Conservation (phyloP, 441 rosid genomes). For the Pelargonium cotyledonis region DNA sequence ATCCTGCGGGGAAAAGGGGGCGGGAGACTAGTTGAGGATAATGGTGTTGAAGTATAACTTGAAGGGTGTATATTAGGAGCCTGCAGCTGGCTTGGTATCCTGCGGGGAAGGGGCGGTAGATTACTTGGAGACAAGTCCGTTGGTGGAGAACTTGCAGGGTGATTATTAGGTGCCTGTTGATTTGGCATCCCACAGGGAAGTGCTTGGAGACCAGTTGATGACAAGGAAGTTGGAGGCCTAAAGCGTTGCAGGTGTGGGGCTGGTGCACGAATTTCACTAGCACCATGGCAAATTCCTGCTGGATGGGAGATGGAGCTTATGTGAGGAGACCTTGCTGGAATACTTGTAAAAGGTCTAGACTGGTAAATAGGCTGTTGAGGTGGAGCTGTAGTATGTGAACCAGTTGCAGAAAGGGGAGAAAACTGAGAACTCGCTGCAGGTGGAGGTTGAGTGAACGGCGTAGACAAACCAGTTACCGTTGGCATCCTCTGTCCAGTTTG, state of each 20-base stretch:
- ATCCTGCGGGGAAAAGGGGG: slow-evolving; percentile 18
- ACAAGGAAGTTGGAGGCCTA: slow-evolving; percentile 34
- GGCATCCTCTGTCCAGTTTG: slow-evolving; percentile 31
- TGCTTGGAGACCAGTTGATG: background rate
- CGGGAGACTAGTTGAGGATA: slow-evolving; percentile 18
- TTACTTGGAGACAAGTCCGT: background rate
- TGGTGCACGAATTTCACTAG: slow-evolving; percentile 44
- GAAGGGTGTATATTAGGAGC: too few relatives aligned
- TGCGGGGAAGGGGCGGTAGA: background rate
- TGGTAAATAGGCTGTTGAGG: slow-evolving; percentile 25
- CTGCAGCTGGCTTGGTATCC: background rate
- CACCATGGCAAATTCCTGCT: slow-evolving; percentile 34
- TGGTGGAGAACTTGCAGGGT: background rate
- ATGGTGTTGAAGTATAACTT: too few relatives aligned
- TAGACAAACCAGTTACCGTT: slow-evolving; percentile 21
- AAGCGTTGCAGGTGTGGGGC: slow-evolving; percentile 56
- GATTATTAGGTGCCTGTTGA: background rate
- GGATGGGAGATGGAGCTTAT: slow-evolving; percentile 35
- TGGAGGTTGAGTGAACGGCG: slow-evolving; percentile 10
- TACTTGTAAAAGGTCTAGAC: slow-evolving; percentile 23
- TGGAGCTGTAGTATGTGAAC: slow-evolving; percentile 19
- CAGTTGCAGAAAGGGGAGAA: slow-evolving; percentile 16
- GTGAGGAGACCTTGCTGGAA: slow-evolving; percentile 43
- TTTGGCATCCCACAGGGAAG: background rate
- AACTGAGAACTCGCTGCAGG: slow-evolving; percentile 15